Base-by-base conservation (phyloP, 495 filamentous ascomycete species). In the Rhizodiscina lignyota region DNA sequence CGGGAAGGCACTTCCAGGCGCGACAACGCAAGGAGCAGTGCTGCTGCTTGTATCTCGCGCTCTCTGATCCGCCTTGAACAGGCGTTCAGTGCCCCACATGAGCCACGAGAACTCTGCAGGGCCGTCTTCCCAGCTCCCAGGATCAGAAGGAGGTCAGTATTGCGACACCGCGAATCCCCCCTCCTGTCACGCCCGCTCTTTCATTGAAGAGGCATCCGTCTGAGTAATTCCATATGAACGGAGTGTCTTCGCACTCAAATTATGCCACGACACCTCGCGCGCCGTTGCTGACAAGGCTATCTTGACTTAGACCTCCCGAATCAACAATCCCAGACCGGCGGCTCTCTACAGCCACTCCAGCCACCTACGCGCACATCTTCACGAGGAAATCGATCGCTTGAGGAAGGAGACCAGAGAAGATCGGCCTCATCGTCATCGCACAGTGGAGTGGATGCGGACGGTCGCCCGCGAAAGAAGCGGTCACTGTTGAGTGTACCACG, bases 1-100 rank as follows among this genome's bases (percentile, higher is more conserved):
- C n/a, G n/a, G n/a, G n/a, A n/a, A n/a, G n/a, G n/a, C n/a, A n/a
- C n/a, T n/a, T n/a, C n/a, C n/a, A n/a, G n/a, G n/a, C n/a, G n/a
- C n/a, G n/a, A n/a, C n/a, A n/a, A n/a, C n/a, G n/a, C n/a, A n/a
- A n/a, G n/a, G n/a, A n/a, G n/a, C n/a, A n/a, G n/a, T n/a, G n/a
- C n/a, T n/a, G n/a, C n/a, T n/a, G n/a, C n/a, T n/a, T n/a, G n/a
- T n/a, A n/a, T n/a, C n/a, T n/a, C n/a, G n/a, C n/a, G n/a, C n/a
- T n/a, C n/a, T 31, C 5, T 20, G 21, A 17, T 27, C 6, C 31
- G 36, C 33, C 32, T 34, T 19, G 20, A 20, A 18, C 42, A 39
- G 31, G 35, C 24, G 30, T 21, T 21, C 24, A 21, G 50, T 41
- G 59, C 52, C 54, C 52, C 56, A 55, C 48, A 67, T 67, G 63